phyloP scores from a whole-genome alignment of 2,329 filamentous ascomycete genomes.

The Lecanicillium sp. region DNA sequence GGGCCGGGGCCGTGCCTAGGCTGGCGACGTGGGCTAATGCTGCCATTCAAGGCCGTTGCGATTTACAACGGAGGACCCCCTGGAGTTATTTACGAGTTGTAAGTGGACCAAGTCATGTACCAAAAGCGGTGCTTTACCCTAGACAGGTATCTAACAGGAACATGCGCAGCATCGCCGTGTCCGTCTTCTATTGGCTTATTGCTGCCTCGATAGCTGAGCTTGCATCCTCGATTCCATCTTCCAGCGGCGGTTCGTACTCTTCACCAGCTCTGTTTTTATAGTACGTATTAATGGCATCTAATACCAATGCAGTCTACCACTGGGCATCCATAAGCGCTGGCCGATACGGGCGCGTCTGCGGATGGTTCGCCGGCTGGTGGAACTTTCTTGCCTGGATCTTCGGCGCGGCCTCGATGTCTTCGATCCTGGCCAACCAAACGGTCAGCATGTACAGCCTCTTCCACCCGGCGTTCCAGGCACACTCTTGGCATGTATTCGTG shows the following conservation, averaged over 20 bases:
- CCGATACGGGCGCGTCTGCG: slow-evolving; percentile 43
- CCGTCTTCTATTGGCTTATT: slow-evolving; percentile 51
- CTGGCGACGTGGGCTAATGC: not conserved
- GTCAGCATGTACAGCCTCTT: slow-evolving; percentile 40
- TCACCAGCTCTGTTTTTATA: not conserved
- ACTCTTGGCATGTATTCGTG: slow-evolving; percentile 39
- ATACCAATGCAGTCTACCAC: slow-evolving; percentile 42
- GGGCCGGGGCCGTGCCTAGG: no score
- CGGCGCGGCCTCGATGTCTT: slow-evolving; percentile 34
- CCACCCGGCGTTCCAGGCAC: slow-evolving; percentile 29
- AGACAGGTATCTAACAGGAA: not conserved
- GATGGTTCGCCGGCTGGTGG: slow-evolving; percentile 42
- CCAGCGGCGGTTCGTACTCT: slow-evolving; percentile 34
- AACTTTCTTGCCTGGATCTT: slow-evolving; percentile 38
- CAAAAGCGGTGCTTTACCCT: not conserved
- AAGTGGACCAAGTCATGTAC: not conserved
- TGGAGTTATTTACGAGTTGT: slow-evolving; percentile 56
- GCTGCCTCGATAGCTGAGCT: slow-evolving; percentile 55
- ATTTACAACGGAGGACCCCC: slow-evolving; percentile 57
- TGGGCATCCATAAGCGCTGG: slow-evolving; percentile 56
- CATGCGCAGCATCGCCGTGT: slow-evolving; percentile 27
- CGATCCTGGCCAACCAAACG: slow-evolving; percentile 35
- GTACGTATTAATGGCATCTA: not conserved
- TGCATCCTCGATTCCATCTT: slow-evolving; percentile 55
- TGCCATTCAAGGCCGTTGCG: slow-evolving; percentile 28